These are phyloP conservation scores for Nymphaea thermarum DNA, from an alignment of 164 flowering plant species.

Conservation along the genomic window DNA sequence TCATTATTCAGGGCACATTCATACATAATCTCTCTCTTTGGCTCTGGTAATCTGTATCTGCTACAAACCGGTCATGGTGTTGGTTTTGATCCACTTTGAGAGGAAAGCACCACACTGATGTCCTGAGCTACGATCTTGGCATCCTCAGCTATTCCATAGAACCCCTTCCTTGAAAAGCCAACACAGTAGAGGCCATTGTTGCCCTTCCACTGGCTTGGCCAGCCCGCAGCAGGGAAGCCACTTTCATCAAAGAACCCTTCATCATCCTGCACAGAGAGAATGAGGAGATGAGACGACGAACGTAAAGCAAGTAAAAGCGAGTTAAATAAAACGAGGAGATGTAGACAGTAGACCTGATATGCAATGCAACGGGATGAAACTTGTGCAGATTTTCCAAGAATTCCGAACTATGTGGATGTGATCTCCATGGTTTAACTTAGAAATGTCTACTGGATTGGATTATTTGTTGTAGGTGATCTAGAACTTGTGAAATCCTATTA, in stretches of 20 bases:
- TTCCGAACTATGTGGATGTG: no score
- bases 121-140: constrained; percentile 10
- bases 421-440: no score
- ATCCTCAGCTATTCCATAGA: constrained; percentile 7
- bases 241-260: constrained; percentile 6
- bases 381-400: not conserved
- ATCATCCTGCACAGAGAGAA: constrained; percentile 4
- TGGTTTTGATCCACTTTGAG: not conserved
- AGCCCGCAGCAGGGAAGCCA: constrained; percentile 4
- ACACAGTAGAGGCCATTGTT: constrained; percentile 13
- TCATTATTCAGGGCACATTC: no score
- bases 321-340: not conserved
- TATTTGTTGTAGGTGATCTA: no score
- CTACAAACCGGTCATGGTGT: not conserved
- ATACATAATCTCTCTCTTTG: no score
- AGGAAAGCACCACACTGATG: not conserved
- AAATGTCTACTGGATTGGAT: no score
- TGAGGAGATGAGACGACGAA: no score
- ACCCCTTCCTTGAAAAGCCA: constrained; percentile 8
- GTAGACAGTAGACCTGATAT: not conserved
- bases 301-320: no score
- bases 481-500: no score
- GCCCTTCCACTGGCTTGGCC: constrained; percentile 13
- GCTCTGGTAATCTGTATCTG: no score
- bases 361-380: not conserved